A percentile compares a stretch with the other conserved stretches of the same genome.
These are phyloP conservation scores for Sporisorium exsertum DNA, from an alignment of 1,284 basidiomycete species.

Conservation along the genomic window DNA sequence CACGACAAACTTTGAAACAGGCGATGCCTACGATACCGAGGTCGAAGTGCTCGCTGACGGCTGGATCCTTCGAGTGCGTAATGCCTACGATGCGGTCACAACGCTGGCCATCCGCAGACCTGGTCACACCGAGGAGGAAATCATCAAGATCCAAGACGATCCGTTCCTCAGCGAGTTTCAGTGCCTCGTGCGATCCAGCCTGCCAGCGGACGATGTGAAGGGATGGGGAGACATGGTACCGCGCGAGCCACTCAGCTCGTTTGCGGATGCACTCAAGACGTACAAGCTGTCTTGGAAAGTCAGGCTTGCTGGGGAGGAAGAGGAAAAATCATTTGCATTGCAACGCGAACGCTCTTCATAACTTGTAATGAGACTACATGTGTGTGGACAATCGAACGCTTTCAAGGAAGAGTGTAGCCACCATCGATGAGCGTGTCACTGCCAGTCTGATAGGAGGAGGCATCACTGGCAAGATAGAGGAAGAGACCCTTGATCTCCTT, in stretches of 20 bases:
- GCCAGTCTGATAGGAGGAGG: slow-evolving; percentile 54
- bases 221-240: background rate
- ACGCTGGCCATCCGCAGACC: slow-evolving; percentile 26
- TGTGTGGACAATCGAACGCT: too few relatives aligned
- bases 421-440: slow-evolving; percentile 59
- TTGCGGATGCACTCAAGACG: slow-evolving; percentile 61
- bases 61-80: slow-evolving; percentile 41
- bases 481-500: slow-evolving; percentile 67
- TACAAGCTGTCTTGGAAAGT: slow-evolving; percentile 65
- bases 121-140: slow-evolving; percentile 20
- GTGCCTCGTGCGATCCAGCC: slow-evolving; percentile 17
- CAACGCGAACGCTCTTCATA: too few relatives aligned
- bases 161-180: slow-evolving; percentile 43
- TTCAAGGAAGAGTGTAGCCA: slow-evolving; percentile 58
- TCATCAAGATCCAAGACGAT: slow-evolving; percentile 34
- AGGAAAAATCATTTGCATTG: too few relatives aligned
- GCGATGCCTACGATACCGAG: slow-evolving; percentile 37
- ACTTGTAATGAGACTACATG: too few relatives aligned
- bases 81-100: slow-evolving; percentile 32
- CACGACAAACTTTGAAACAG: background rate
- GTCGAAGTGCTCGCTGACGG: slow-evolving; percentile 54
- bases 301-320: slow-evolving; percentile 58
- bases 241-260: slow-evolving; percentile 38
- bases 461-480: slow-evolving; percentile 60
- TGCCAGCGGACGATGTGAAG: background rate